These are phyloP conservation scores for Ochromonas danica DNA, from an alignment of 108 stramenopile genomes.

Conservation along the genomic window DNA sequence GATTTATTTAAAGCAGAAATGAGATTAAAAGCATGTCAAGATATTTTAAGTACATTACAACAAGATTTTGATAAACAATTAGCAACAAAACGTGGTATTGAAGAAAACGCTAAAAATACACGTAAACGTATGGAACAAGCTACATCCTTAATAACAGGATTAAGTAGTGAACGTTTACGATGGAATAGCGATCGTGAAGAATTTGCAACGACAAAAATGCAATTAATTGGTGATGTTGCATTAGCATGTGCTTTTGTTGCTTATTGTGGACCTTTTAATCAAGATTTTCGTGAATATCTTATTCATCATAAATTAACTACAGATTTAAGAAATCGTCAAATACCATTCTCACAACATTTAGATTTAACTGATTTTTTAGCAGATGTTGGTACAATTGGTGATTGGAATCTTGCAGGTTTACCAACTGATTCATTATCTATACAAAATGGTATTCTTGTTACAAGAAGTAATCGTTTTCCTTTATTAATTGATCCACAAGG, in stretches of 20 bases:
- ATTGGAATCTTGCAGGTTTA: slow-evolving; percentile 52
- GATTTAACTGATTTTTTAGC: slow-evolving; percentile 46
- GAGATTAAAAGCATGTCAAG: slow-evolving; percentile 42
- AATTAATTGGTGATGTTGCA: slow-evolving; percentile 56
- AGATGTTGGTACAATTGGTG: slow-evolving; percentile 48
- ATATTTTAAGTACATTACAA: slow-evolving; percentile 44
- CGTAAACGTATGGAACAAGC: slow-evolving; percentile 51
- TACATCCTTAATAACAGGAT: slow-evolving; percentile 51
- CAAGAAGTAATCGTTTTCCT: slow-evolving; percentile 44
- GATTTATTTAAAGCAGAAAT: slow-evolving; percentile 51
- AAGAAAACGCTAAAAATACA: slow-evolving; percentile 42
- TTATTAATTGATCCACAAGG: slow-evolving; percentile 61
- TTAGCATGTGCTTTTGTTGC: slow-evolving; percentile 55
- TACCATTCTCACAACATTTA: slow-evolving; percentile 41
- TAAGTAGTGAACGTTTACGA: slow-evolving; percentile 49
- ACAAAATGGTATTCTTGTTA: slow-evolving; percentile 60
- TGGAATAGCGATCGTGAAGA: slow-evolving; percentile 48
- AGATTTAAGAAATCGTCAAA: slow-evolving; percentile 37
- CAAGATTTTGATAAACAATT: slow-evolving; percentile 51
- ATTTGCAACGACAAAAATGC: slow-evolving; percentile 47
- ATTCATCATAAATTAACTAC: slow-evolving; percentile 38
- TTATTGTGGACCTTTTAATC: slow-evolving; percentile 60
- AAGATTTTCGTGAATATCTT: slow-evolving; percentile 46
- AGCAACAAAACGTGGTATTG: slow-evolving; percentile 49
- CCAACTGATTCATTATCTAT: slow-evolving; percentile 50